Evolutionary conservation across 2,329 filamentous ascomycete species (phyloP), one percentile per base, ranked within the genome.

Genomic region (Metarhizium brunneum): DNA sequence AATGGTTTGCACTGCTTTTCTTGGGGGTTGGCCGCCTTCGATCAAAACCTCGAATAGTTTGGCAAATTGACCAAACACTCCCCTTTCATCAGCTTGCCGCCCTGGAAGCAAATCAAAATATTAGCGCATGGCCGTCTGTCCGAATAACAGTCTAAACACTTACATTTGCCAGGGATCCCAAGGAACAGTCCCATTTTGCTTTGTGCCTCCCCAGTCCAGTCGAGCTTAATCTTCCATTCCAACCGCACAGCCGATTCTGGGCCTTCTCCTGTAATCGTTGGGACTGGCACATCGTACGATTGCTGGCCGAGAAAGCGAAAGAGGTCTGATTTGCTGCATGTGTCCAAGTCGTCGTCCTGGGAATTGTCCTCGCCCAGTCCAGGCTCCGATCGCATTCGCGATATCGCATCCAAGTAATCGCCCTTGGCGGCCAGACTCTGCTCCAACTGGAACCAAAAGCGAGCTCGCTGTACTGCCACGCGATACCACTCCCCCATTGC

Each of bases 141-240:
- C 25, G 29, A 16, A 35, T 47, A 3, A 1, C 32, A 20, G 30
- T 40, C 35, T 47, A 18, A 18, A 54, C 18, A 79, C 84, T 78
- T 69, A 88, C 85, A 89, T 65, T 80, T 81, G 7, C 72, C 75
- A 0, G 86, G 85, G 45, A 84, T 71, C 4, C 79, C 78, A 2
- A 83, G 71, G 58, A 81, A 65, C 11, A 85, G 72, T 4, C 70
- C 71, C 16, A 88, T 68, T 48, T 73, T 73, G 60, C 80, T 87
- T 62, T 80, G 78, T 4, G 83, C 85, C 64, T 89, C 86, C 6
- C 86, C 86, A 0, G 85, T 85, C 86, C 85, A 89, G 66, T 89
- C 86, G 63, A 89, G 87, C 2, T 70, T 69, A 47, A 87, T 83
- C 50, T 69, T 73, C 86, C 86, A 90, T 56, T 77, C 73, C 1